Base-by-base conservation (phyloP, 1,139 yeast genomes). In the Kurtzmaniella quercitrusa region DNA sequence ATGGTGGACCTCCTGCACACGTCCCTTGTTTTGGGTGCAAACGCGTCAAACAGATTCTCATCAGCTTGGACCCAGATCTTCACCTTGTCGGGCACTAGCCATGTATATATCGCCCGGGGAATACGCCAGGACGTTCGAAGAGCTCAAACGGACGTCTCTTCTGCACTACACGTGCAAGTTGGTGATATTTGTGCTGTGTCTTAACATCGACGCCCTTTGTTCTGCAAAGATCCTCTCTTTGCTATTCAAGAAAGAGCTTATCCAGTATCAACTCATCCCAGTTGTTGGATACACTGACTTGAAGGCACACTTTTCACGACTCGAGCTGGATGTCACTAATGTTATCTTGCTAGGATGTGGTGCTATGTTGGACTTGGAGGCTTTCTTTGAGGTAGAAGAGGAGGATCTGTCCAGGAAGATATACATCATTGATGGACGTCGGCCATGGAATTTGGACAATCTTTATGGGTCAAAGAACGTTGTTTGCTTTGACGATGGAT, bases 381-480 rank as follows among this genome's bases (percentile, higher is more conserved):
- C 80, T 34, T 88, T 87, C 58, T 71, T 93, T 41, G 91, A 82
- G 24, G 75, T 87, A 9, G 81, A 82, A 45, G 74, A 77, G 0
- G 75, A 73, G 3, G 75, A 64, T 46, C 18, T 38, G 21, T 19
- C 39, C 41, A 55, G 68, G 38, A 57, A 75, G 47, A 75, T 94
- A 1, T 94, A 87, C 57, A 77, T 94, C 12, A 74, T 93, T 47
- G 99, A 94, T 62, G 93, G 95, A 4, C 95, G 88, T 51, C 70
- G 98, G 50, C 99, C 98, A 2, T 93, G 98, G 98, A 90, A 90
- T 62, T 68, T 94, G 52, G 96, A 91, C 58, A 94, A 94, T 60
- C 60, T 93, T 43, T 91, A 88, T 71, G 96, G 95, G 2, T 83
- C 95, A 2, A 78, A 81, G n/a, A 73, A 81, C 53, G 80, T 93